These are phyloP conservation scores for Carex kokanica DNA, from an alignment of 176 grass and related monocot species.

Conservation along the genomic window DNA sequence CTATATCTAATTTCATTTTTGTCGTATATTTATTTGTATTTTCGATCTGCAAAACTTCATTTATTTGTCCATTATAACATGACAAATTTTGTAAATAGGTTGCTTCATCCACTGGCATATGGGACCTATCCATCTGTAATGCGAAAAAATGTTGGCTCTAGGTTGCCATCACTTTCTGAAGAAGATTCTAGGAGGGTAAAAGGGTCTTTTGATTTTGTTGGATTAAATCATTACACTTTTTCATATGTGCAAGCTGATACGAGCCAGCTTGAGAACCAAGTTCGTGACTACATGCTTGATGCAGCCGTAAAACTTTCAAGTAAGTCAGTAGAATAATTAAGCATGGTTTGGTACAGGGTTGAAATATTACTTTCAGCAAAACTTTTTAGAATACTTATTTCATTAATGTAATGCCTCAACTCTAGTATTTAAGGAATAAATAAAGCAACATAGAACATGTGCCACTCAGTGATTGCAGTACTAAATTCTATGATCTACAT, in stretches of 20 bases:
- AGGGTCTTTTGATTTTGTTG: constrained; percentile 67
- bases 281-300: constrained; percentile 45
- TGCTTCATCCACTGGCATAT: constrained; percentile 57
- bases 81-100: constrained; percentile 30
- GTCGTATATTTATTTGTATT: not conserved
- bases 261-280: not conserved
- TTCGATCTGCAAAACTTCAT: not conserved
- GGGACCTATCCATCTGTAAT: constrained; percentile 66
- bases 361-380: not conserved
- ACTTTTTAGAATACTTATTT: not conserved
- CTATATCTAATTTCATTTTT: not conserved
- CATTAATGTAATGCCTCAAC: not conserved
- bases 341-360: not conserved
- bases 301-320: constrained; percentile 33
- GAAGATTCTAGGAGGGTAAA: constrained; percentile 40
- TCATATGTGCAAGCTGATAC: not conserved
- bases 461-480: not conserved
- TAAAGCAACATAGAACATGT: not conserved
- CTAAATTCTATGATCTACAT: not conserved
- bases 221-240: constrained; percentile 58
- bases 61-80: not conserved
- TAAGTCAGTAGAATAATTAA: no score
- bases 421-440: not conserved
- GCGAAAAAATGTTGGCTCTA: constrained; percentile 42
- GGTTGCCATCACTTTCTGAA: constrained; percentile 34